These are phyloP conservation scores for Choanephora cucurbitarum DNA, from an alignment of 371 early-diverging fungal genomes.

Conservation along the genomic window DNA sequence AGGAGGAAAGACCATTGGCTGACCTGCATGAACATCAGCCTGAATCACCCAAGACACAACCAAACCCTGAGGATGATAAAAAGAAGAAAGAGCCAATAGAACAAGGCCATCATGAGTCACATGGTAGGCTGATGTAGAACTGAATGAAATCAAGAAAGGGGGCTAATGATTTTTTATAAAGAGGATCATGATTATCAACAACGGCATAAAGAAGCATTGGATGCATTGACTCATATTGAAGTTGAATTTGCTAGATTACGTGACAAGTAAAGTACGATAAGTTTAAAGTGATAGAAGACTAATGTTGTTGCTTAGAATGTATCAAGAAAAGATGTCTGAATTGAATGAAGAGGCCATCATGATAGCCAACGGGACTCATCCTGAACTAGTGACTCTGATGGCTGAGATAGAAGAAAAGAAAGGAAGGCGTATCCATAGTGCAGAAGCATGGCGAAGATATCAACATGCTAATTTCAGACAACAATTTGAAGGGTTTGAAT, in stretches of 20 bases:
- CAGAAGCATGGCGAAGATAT: slow-evolving; percentile 57
- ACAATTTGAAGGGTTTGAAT: slow-evolving; percentile 56
- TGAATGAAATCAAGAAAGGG: not conserved
- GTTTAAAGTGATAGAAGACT: not conserved
- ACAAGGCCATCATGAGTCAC: slow-evolving; percentile 1
- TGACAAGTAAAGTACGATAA: slow-evolving; percentile 16
- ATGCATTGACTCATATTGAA: slow-evolving; percentile 54
- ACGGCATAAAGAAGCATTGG: slow-evolving; percentile 49
- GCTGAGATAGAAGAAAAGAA: slow-evolving; percentile 61
- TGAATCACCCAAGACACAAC: slow-evolving; percentile 5
- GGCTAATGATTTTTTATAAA: not conserved
- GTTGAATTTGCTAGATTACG: slow-evolving; percentile 54
- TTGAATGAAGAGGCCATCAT: slow-evolving; percentile 59
- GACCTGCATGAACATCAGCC: slow-evolving; percentile 1
- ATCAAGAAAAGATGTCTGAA: slow-evolving; percentile 60
- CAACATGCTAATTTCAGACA: slow-evolving; percentile 50
- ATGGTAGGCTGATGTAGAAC: slow-evolving; percentile 7
- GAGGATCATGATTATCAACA: slow-evolving; percentile 35
- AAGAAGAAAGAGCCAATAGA: slow-evolving; percentile 14
- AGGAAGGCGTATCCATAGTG: slow-evolving; percentile 49
- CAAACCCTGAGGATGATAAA: slow-evolving; percentile 7
- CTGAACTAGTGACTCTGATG: slow-evolving; percentile 58
- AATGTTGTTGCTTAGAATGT: slow-evolving; percentile 47
- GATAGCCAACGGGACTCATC: slow-evolving; percentile 65
- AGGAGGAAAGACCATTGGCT: not conserved